These are phyloP conservation scores for Harringtonia aguacate DNA, from an alignment of 2,329 filamentous ascomycete species.

Conservation along the genomic window DNA sequence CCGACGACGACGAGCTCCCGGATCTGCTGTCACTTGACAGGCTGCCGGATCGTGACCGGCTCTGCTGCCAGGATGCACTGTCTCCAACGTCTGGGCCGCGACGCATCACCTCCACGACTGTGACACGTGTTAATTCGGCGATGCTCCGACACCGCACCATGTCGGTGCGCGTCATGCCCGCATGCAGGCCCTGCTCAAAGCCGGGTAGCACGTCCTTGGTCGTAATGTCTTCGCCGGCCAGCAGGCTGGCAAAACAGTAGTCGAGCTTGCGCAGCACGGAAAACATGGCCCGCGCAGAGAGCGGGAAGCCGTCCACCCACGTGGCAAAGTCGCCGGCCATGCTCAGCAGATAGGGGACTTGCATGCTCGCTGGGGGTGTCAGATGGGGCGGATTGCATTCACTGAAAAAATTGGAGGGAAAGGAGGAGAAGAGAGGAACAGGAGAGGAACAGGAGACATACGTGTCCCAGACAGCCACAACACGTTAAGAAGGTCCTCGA, in stretches of 20 bases:
- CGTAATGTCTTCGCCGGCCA: constrained; percentile 56
- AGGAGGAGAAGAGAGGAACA: background rate
- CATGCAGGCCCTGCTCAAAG: constrained; percentile 46
- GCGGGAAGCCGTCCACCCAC: constrained; percentile 62
- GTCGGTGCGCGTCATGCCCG: constrained; percentile 66
- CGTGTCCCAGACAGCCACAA: constrained; percentile 83
- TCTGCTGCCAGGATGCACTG: background rate
- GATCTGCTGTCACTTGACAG: constrained; percentile 25
- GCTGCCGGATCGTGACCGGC: background rate
- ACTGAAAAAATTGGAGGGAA: constrained; percentile 12
- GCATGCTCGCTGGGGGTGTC: constrained; percentile 50
- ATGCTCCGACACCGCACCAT: constrained; percentile 80
- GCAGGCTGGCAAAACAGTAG: constrained; percentile 66
- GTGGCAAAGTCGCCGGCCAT: constrained; percentile 63
- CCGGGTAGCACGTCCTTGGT: constrained; percentile 58
- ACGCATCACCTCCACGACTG: constrained; percentile 59
- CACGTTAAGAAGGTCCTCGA: constrained; percentile 66
- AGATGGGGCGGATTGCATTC: background rate
- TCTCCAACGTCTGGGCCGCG: constrained; percentile 20
- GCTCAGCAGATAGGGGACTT: constrained; percentile 74
- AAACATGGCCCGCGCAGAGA: constrained; percentile 59
- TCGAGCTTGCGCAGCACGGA: constrained; percentile 67
- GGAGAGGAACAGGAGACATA: constrained; percentile 29
- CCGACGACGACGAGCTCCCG: constrained; percentile 17
- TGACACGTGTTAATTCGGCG: constrained; percentile 63